Base-by-base conservation (phyloP, 1,284 basidiomycete species). In the Coriolopsis trogii region DNA sequence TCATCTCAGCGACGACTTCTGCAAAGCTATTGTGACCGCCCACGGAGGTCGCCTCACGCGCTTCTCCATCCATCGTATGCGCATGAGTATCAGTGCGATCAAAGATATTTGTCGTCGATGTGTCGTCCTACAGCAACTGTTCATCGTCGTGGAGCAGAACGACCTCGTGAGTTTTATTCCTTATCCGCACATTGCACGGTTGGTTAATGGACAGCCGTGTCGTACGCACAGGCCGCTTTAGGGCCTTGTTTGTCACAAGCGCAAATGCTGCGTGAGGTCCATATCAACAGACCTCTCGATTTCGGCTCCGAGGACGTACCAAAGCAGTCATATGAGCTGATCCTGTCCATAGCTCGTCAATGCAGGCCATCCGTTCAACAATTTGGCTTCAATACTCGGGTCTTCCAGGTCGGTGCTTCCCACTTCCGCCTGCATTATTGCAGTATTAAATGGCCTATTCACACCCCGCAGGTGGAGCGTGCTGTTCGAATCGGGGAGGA, bases 31-130 rank as follows among this genome's bases (percentile, higher is more conserved):
- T 12, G 72, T 85, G 6, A 44, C 64, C 2, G 63, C 62, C 9
- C 87, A 89, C 53, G 76, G 78, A 0, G 56, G 63, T 7, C 73
- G 74, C 13, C 70, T 91, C 2, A 70, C 64, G n/a, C 72, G 77
- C 8, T 79, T 90, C 56, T 85, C 84, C 9, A 74, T 89, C 3
- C 80, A 89, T 59, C 74, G 85, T 21, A 80, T 87, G 73, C 69
- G 74, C 3, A 74, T 88, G 47, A 72, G 72, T 57, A 61, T 81
- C 18, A 65, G 65, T 15, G 72, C 76, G 0, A 71, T 91, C 28
- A 66, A 69, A n/a, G 70, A 76, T 18, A 77, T 90, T 15, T 89
- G 86, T 59, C 55, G 59, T 6, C 65, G 70, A 16, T 88, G 86
- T 55, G 52, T 66, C 0, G 65, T 63, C 7, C 73, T 91, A 6